Evolutionary conservation across 768 basidiomycete species (phyloP), one percentile per base, ranked within the genome.

Genomic region (Hirschioporus abietinus): DNA sequence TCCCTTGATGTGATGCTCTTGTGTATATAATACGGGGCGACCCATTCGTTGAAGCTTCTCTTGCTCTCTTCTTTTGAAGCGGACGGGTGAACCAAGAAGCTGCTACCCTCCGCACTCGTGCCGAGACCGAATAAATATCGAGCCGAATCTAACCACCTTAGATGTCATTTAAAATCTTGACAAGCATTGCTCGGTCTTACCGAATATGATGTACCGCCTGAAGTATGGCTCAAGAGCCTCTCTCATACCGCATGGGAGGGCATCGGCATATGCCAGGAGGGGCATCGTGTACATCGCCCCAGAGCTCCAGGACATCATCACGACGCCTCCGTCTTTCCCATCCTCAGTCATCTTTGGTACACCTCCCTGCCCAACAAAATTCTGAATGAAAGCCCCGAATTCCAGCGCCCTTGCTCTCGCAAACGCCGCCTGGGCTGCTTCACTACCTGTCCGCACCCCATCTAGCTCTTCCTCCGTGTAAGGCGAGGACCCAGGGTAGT

Each of bases 401-500:
- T 64, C 67, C 27, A 20, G 35, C 24, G 68, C 63, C 34, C 63
- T 30, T 64, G 63, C 63, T 36, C 3, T 52, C 15, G 5, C 42
- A 10, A 52, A 52, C 20, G 12, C 42, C 15, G 20, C 12, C 42
- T 52, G 42, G 1, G 42, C 42, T 3, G 42, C 42, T 20, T 52
- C 42, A 20, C 42, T 52, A 10, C 42, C 26, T 9, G 42, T 15
- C 20, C 12, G 4, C 15, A 52, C 42, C 20, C 42, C 42, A 52
- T 52, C 42, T 52, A 68, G 6, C 69, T 85, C 26, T 8, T 65
- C 60, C 72, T 72, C 52, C 63, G 69, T 25, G 71, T 74, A 42
- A 61, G 74, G 52, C 68, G 77, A 27, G 70, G 77, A 59, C 17
- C 75, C 71, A 24, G 71, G 72, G 42, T 74, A 77, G 68, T 74